These are phyloP conservation scores for Chaetoceros tenuissimus DNA, from an alignment of 108 stramenopile species.

Conservation along the genomic window DNA sequence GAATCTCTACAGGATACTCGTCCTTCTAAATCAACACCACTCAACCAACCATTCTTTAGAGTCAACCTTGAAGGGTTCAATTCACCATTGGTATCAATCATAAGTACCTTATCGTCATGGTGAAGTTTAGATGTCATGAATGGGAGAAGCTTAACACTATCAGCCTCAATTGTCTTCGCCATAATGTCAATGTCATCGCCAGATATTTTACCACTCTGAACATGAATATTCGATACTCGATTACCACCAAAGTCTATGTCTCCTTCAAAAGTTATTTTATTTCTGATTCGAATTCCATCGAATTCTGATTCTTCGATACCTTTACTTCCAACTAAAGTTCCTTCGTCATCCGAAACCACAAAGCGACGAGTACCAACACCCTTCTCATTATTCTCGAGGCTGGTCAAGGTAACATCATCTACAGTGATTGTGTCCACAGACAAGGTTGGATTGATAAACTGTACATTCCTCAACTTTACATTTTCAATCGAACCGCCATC, in stretches of 20 bases:
- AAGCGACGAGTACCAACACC: neutral
- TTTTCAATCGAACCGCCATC: conserved; percentile 25
- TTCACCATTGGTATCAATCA: neutral
- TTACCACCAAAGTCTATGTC: conserved; percentile 14
- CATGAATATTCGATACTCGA: conserved; percentile 13
- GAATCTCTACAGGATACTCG: neutral
- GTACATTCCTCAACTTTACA: too few species aligned
- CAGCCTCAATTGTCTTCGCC: conserved; percentile 11
- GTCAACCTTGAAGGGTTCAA: neutral
- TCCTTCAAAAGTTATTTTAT: conserved; percentile 24
- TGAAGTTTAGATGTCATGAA: neutral
- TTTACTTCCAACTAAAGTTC: conserved; percentile 7
- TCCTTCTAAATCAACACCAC: conserved; percentile 15
- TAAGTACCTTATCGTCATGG: neutral
- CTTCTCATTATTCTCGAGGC: conserved; percentile 10
- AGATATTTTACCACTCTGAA: conserved; percentile 15
- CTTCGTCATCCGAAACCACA: conserved; percentile 10
- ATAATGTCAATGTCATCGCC: conserved; percentile 12
- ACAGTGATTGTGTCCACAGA: conserved; percentile 21
- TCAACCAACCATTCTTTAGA: conserved; percentile 8
- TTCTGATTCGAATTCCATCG: conserved; percentile 7
- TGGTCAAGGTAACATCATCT: conserved; percentile 18
- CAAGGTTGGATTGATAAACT: conserved; percentile 29
- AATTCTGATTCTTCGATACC: conserved; percentile 21
- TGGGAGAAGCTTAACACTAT: conserved; percentile 12